These are phyloP conservation scores for Kondoa malvinella DNA, from an alignment of 768 basidiomycete genomes.

Conservation along the genomic window DNA sequence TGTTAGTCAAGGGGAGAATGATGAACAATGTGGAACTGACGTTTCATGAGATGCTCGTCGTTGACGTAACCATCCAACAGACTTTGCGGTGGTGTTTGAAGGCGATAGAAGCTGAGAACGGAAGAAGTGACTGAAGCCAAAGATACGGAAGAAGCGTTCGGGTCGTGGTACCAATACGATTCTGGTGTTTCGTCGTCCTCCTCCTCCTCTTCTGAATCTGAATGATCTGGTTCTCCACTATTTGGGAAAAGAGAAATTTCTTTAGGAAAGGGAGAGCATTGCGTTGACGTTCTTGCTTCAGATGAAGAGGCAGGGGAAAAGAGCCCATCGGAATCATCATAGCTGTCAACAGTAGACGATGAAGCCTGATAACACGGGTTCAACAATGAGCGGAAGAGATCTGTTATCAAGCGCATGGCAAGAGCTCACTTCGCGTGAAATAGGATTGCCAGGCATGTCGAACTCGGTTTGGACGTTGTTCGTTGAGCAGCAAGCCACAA, in stretches of 20 bases:
- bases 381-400: neutral
- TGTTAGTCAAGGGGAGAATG: neutral
- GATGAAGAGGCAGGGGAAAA: neutral
- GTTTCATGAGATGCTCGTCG: neutral
- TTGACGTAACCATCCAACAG: neutral
- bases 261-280: neutral
- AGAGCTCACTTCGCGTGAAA: neutral
- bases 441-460: neutral
- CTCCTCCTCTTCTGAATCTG: neutral
- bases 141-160: neutral
- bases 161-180: neutral
- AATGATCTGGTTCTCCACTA: neutral
- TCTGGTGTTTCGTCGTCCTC: neutral
- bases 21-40: neutral
- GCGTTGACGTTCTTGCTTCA: neutral
- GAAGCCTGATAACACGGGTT: neutral
- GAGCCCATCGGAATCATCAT: neutral
- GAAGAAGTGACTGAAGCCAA: neutral
- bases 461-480: neutral
- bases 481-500: neutral
- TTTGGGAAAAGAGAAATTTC: neutral
- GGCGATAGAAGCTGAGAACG: constrained; percentile 1
- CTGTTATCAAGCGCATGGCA: neutral
- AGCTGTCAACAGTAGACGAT: neutral
- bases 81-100: neutral